Evolutionary conservation across 306 rosid genomes (phyloP), one percentile per base, ranked within the genome.

Genomic region (Sophora flavescens): DNA sequence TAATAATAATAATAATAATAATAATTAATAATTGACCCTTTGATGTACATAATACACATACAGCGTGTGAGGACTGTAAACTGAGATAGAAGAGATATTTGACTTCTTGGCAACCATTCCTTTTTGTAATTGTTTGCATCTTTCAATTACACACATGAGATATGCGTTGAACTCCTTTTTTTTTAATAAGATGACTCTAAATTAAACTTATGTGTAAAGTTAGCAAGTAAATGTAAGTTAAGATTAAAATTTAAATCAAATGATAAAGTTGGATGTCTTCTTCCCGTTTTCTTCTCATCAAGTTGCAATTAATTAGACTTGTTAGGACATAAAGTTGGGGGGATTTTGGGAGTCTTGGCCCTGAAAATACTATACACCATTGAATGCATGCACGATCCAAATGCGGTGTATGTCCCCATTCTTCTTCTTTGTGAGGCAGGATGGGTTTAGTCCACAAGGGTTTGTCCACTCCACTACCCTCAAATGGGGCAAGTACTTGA

Each of bases 41-140:
- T 4, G 4, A 18, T 15, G 58, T 74, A 64, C 22, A 22, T 22
- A 22, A 22, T 22, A 22, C 73, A 28, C 18, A 42, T 11, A 10
- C 18, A 54, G n/a, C 42, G 68, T 77, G 68, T 53, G 71, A 64
- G 18, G 8, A 39, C 14, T 18, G 6, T 50, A 12, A 16, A 72
- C 28, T 2, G 9, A 11, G 13, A 70, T 9, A 36, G 22, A 58
- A 35, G 18, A 48, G 16, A 42, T 18, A 47, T 63, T 65, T 66
- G 76, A 80, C 79, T 80, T 74, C 57, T 48, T 59, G 47, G 11
- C 53, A 38, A 36, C 84, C 84, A 74, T 33, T 74, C 70, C 50
- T 74, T 74, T 73, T 4, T 47, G 15, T 10, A 72, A 17, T 72
- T 0, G 14, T 9, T 0, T 56, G 1, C 44, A 3, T 18, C 47